Conservation (phyloP, 225 moss, liverwort and hornwort species). For the Asterella californica region DNA sequence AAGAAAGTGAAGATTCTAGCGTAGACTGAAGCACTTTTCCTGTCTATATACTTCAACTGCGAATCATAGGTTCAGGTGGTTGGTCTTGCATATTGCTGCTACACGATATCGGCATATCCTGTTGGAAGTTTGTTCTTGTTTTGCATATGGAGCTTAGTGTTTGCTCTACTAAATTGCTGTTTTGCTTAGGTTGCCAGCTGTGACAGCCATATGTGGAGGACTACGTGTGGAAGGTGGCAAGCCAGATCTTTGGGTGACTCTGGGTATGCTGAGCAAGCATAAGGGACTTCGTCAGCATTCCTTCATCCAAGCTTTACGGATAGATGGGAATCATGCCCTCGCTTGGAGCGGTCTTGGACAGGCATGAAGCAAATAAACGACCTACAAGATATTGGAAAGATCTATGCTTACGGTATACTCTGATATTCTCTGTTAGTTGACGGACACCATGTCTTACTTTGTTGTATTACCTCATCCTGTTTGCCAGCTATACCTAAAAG, state of each 20-base stretch:
- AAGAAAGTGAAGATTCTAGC: not conserved
- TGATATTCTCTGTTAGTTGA: not conserved
- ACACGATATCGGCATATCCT: no score
- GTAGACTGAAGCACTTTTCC: not conserved
- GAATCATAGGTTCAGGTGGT: no score
- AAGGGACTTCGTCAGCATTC: slow-evolving; percentile 87
- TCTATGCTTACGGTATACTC: not conserved
- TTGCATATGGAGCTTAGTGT: not conserved
- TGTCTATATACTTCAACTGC: not conserved
- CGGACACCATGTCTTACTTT: not conserved
- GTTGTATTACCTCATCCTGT: slow-evolving; percentile 9
- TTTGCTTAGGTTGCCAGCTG: slow-evolving; percentile 55
- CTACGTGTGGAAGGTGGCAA: slow-evolving; percentile 71
- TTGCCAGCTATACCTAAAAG: slow-evolving; percentile 80
- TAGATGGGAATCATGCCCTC: slow-evolving; percentile 86
- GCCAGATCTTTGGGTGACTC: slow-evolving; percentile 85
- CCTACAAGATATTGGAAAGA: not conserved
- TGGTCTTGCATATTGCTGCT: no score
- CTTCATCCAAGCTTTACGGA: slow-evolving; percentile 87
- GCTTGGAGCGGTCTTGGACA: slow-evolving; percentile 97
- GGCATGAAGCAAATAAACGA: slow-evolving; percentile 27
- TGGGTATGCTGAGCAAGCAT: slow-evolving; percentile 75
- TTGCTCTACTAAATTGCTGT: not conserved
- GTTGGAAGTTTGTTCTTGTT: no score
- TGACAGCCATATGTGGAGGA: slow-evolving; percentile 73